A percentile compares a stretch with the other conserved stretches of the same genome.
Evolutionary conservation across 2,329 filamentous ascomycete genomes (phyloP).

Genomic region (Endoconidiophora polonica): DNA sequence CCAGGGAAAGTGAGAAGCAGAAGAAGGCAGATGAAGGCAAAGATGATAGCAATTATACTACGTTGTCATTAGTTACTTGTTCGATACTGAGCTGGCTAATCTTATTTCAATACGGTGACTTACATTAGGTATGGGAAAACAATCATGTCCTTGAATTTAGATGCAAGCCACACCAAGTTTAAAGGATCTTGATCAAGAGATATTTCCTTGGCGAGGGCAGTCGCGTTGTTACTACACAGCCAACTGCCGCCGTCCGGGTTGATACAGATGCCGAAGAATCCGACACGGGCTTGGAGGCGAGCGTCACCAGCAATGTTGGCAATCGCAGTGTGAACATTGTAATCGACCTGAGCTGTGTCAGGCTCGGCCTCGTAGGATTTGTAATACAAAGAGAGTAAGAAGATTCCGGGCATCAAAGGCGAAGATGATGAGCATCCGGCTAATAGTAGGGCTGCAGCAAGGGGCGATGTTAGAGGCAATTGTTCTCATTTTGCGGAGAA

Average conservation of each 20-base stretch:
- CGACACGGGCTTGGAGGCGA: slow-evolving; percentile 74
- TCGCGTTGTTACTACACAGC: slow-evolving; percentile 95
- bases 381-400: slow-evolving; percentile 97
- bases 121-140: slow-evolving; percentile 94
- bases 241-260: slow-evolving; percentile 80
- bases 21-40: slow-evolving; percentile 90
- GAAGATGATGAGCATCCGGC: slow-evolving; percentile 96
- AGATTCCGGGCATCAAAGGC: slow-evolving; percentile 85
- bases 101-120: slow-evolving; percentile 22
- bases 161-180: slow-evolving; percentile 92
- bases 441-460: slow-evolving; percentile 57
- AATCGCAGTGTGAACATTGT: slow-evolving; percentile 70
- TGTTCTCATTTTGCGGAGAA: not conserved
- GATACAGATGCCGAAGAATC: slow-evolving; percentile 96
- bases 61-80: not conserved
- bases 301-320: slow-evolving; percentile 78
- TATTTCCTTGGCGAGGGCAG: slow-evolving; percentile 75
- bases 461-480: not conserved
- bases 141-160: slow-evolving; percentile 95
- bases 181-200: slow-evolving; percentile 84
- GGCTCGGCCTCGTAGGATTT: slow-evolving; percentile 68
- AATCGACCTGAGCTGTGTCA: slow-evolving; percentile 77
- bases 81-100: not conserved
- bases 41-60: slow-evolving; percentile 92
- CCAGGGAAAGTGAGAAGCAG: slow-evolving; percentile 92